phyloP scores from a whole-genome alignment of 495 filamentous ascomycete genomes.

The Trichoderma reesei region DNA sequence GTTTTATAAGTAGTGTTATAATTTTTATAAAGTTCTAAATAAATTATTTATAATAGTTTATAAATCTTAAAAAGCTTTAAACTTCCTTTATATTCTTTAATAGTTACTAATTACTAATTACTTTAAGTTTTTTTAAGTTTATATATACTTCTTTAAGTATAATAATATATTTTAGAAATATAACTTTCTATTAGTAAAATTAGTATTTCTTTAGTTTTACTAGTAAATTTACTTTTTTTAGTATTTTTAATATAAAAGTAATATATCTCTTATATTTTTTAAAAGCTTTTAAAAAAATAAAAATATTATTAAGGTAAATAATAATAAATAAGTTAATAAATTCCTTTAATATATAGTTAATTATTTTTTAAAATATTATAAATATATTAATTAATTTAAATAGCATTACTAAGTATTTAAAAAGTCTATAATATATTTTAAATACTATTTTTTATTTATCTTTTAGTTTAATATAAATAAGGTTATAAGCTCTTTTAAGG shows the following conservation, averaged over 20 bases:
- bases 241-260: slow-evolving; percentile 11
- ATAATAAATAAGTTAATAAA: slow-evolving; percentile 14
- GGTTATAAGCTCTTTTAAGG: slow-evolving; percentile 7
- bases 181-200: slow-evolving; percentile 23
- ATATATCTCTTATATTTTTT: slow-evolving; percentile 15
- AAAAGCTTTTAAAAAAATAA: slow-evolving; percentile 18
- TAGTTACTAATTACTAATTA: slow-evolving; percentile 9
- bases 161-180: slow-evolving; percentile 24
- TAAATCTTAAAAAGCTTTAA: not conserved
- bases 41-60: slow-evolving; percentile 9
- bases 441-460: slow-evolving; percentile 19
- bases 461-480: slow-evolving; percentile 13
- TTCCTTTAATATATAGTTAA: slow-evolving; percentile 15
- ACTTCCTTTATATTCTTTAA: slow-evolving; percentile 12
- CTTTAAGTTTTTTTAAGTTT: slow-evolving; percentile 9
- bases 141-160: slow-evolving; percentile 16
- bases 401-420: slow-evolving; percentile 17
- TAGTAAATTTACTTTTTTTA: slow-evolving; percentile 13
- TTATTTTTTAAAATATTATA: slow-evolving; percentile 15
- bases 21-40: slow-evolving; percentile 9
- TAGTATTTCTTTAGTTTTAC: slow-evolving; percentile 24
- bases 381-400: slow-evolving; percentile 17
- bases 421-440: slow-evolving; percentile 14
- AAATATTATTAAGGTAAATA: slow-evolving; percentile 24
- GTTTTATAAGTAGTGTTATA: slow-evolving; percentile 9